Evolutionary conservation across 2,329 filamentous ascomycete genomes (phyloP).

Genomic region (Ceratocystis papillata): DNA sequence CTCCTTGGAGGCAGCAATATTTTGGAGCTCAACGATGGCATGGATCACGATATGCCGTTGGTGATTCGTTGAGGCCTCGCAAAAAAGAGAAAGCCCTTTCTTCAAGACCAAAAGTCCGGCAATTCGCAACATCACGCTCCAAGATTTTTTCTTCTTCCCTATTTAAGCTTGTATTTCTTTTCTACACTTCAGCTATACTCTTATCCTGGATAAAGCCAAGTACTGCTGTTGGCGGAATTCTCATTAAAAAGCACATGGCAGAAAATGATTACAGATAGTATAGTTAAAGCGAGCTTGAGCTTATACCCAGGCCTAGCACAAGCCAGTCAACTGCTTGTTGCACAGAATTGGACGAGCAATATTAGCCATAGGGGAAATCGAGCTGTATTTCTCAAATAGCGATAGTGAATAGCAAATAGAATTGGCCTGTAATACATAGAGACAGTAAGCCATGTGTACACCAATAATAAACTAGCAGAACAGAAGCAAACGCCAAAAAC

Average conservation of each 20-base stretch:
- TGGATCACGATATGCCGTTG: slow-evolving; percentile 49
- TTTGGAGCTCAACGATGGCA: slow-evolving; percentile 68
- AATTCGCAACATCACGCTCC: background rate
- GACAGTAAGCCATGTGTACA: slow-evolving; percentile 3
- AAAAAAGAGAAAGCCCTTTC: background rate
- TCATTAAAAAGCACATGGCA: background rate
- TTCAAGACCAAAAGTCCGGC: background rate
- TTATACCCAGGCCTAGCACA: background rate
- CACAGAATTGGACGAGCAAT: background rate
- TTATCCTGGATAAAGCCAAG: background rate
- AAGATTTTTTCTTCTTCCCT: background rate
- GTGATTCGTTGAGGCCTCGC: background rate
- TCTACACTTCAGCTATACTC: background rate
- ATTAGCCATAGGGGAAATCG: background rate
- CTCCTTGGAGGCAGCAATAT: slow-evolving; percentile 47
- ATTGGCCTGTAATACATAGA: background rate
- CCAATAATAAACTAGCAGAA: background rate
- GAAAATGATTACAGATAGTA: background rate
- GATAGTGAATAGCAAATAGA: slow-evolving; percentile 1
- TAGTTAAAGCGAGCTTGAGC: background rate
- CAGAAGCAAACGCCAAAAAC: background rate
- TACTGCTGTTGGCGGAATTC: background rate
- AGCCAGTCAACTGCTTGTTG: background rate
- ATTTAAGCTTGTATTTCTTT: background rate
- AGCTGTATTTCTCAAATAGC: background rate